These are phyloP conservation scores for Solanum corneliomulleri DNA, from an alignment of 257 asterid species.

Conservation along the genomic window DNA sequence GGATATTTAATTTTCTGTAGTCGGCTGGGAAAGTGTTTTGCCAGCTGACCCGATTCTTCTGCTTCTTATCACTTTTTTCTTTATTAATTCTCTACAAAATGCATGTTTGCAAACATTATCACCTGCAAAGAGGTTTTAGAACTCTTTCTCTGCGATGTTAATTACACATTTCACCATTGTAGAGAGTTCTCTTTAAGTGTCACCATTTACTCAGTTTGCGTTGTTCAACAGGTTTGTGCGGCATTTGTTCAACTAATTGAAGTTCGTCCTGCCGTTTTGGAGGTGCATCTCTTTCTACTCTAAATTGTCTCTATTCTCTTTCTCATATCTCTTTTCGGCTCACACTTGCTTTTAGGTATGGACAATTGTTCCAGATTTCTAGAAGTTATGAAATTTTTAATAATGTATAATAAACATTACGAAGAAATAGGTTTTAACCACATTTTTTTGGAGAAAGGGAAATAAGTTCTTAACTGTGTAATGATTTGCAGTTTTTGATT, in stretches of 20 bases:
- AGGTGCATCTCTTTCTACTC: conserved; percentile 31
- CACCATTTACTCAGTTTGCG: conserved; percentile 2
- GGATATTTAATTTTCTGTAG: neutral
- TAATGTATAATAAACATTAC: neutral
- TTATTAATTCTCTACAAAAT: neutral
- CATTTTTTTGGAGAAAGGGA: neutral
- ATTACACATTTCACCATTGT: neutral
- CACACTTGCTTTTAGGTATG: neutral
- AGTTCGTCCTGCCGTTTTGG: conserved; percentile 65
- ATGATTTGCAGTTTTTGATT: neutral
- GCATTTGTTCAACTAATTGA: conserved; percentile 95
- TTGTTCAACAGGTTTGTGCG: conserved; percentile 63
- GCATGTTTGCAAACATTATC: neutral
- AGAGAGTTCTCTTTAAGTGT: neutral
- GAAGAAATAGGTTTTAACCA: neutral
- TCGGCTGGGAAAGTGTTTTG: neutral
- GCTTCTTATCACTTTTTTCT: neutral
- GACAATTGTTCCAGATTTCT: neutral
- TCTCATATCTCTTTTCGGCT: neutral
- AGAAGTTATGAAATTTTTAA: neutral
- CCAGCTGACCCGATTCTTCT: neutral
- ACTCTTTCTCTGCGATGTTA: neutral
- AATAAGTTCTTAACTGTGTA: neutral
- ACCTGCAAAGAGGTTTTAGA: neutral
- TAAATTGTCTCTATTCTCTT: neutral